A percentile compares a stretch with the other conserved stretches of the same genome.
Conservation (phyloP, 2,329 filamentous ascomycete species). For the Scleromitrula shiraiana region DNA sequence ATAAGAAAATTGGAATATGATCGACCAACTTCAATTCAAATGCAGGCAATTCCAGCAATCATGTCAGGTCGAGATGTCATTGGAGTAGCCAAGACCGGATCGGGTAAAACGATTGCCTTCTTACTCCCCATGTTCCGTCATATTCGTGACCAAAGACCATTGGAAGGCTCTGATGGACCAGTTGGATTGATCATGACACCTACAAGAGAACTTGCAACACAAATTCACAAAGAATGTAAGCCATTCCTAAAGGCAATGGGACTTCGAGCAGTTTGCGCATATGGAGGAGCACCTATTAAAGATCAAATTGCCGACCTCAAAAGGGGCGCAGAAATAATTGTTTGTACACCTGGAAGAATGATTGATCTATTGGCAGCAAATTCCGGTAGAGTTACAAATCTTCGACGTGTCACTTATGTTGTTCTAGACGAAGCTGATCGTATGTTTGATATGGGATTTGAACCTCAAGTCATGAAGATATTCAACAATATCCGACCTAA, state of each 20-base stretch:
- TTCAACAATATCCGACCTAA: constrained; percentile 86
- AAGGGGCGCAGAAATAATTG: constrained; percentile 87
- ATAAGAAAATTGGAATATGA: constrained; percentile 76
- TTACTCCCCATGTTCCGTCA: constrained; percentile 95
- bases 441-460: constrained; percentile 99
- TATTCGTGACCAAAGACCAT: constrained; percentile 82
- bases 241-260: constrained; percentile 84
- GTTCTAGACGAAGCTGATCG: constrained; percentile 96
- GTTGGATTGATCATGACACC: constrained; percentile 87
- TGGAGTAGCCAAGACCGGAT: constrained; percentile 94
- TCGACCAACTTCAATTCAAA: constrained; percentile 86
- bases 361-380: constrained; percentile 94
- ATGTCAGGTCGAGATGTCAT: constrained; percentile 96
- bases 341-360: constrained; percentile 90
- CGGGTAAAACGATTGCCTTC: constrained; percentile 95
- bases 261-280: constrained; percentile 82
- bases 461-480: constrained; percentile 96
- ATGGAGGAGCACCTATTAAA: constrained; percentile 91
- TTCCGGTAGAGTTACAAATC: constrained; percentile 85
- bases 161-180: constrained; percentile 79
- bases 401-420: constrained; percentile 83
- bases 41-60: constrained; percentile 87
- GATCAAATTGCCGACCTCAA: constrained; percentile 97
- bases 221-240: constrained; percentile 92
- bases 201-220: constrained; percentile 84